Evolutionary conservation across 2,329 filamentous ascomycete genomes (phyloP).

Genomic region (Pseudogymnoascus sp.): DNA sequence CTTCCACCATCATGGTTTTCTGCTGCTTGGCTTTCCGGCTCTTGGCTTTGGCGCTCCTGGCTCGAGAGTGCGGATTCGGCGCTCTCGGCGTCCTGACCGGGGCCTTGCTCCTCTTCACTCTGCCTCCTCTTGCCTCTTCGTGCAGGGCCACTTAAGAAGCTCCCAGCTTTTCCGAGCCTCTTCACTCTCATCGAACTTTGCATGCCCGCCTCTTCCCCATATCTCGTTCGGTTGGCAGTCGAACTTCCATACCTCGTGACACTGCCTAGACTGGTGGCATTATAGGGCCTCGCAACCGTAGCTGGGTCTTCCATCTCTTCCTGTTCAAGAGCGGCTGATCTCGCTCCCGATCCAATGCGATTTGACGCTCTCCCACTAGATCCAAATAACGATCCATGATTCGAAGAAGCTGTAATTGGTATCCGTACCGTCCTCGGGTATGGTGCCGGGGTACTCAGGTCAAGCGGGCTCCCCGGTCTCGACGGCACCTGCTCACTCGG

Average conservation of each 20-base stretch:
- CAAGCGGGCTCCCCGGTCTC: conserved; percentile 17
- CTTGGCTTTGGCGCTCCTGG: conserved; percentile 17
- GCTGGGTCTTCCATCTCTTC: conserved; percentile 30
- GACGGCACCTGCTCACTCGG: conserved; percentile 12
- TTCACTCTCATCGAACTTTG: conserved; percentile 73
- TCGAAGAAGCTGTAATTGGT: conserved; percentile 20
- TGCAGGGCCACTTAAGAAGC: conserved; percentile 71
- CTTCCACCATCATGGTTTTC: conserved; percentile 28
- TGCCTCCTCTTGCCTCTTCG: conserved; percentile 61
- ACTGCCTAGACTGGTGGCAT: conserved; percentile 41
- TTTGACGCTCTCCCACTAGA: conserved; percentile 22
- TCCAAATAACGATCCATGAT: conserved; percentile 20
- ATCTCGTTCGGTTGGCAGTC: conserved; percentile 41
- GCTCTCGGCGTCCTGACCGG: conserved; percentile 28
- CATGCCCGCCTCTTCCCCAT: conserved; percentile 54
- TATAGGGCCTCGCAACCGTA: conserved; percentile 40
- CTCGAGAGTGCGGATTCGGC: conserved; percentile 23
- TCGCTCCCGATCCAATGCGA: conserved; percentile 14
- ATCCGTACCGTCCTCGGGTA: conserved; percentile 24
- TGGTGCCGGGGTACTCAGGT: conserved; percentile 26
- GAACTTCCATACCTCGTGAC: conserved; percentile 42
- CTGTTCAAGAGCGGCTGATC: conserved; percentile 17
- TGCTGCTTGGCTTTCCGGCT: conserved; percentile 22
- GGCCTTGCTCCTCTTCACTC: conserved; percentile 37
- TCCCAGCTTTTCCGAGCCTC: conserved; percentile 66